Conservation (phyloP, 164 flowering plant genomes). For the Chimonanthus salicifolius region DNA sequence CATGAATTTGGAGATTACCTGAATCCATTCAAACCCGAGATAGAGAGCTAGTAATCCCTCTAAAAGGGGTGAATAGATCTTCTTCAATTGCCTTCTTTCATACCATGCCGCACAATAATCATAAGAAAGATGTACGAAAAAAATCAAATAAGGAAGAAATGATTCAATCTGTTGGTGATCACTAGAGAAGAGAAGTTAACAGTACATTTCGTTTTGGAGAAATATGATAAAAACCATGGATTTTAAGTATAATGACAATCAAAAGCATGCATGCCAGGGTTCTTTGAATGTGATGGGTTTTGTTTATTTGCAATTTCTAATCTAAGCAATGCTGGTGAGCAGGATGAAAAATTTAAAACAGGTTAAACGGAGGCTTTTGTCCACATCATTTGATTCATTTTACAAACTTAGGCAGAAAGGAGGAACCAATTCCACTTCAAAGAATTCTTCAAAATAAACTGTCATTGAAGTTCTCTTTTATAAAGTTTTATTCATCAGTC, state of each 20-base stretch:
- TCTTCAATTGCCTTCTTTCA: conserved; percentile 83
- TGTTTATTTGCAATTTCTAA: not conserved
- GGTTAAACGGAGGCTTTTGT: not conserved
- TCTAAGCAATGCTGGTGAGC: not conserved
- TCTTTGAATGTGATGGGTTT: too few relatives aligned
- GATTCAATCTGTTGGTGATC: not conserved
- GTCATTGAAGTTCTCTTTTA: too few relatives aligned
- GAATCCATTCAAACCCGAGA: conserved; percentile 97
- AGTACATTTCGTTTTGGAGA: not conserved
- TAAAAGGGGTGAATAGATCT: conserved; percentile 85
- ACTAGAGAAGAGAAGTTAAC: not conserved
- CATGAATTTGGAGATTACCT: conserved; percentile 71
- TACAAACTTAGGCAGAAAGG: too few relatives aligned
- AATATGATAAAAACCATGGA: not conserved
- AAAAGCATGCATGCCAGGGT: not conserved
- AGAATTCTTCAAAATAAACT: too few relatives aligned
- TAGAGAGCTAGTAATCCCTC: conserved; percentile 84
- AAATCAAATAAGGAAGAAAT: not conserved
- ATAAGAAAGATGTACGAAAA: not conserved
- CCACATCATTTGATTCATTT: too few relatives aligned
- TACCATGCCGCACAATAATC: conserved; percentile 67
- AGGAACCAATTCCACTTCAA: too few relatives aligned
- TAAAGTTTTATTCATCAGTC: too few relatives aligned
- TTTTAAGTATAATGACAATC: not conserved
- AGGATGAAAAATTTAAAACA: not conserved